These are phyloP conservation scores for Orbilia oligospora DNA, from an alignment of 2,329 filamentous ascomycete genomes.

Conservation along the genomic window DNA sequence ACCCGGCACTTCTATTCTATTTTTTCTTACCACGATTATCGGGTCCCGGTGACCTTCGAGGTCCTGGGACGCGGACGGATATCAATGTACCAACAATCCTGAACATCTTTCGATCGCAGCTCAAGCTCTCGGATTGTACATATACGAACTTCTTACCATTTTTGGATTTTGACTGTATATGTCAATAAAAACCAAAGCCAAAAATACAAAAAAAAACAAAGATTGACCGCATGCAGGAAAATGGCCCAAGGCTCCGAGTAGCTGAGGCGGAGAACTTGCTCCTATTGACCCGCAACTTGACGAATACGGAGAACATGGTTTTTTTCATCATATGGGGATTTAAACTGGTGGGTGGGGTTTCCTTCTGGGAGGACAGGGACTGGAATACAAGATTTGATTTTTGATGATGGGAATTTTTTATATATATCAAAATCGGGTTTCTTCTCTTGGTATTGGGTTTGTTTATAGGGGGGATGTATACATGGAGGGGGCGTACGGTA, in stretches of 20 bases:
- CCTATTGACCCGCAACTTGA: background rate
- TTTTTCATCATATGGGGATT: background rate
- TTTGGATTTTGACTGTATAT: slow-evolving; percentile 11
- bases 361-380: background rate
- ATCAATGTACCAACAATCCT: slow-evolving; percentile 7
- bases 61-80: background rate
- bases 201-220: slow-evolving; percentile 11
- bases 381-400: slow-evolving; percentile 24
- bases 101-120: background rate
- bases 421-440: slow-evolving; percentile 15
- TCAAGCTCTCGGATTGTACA: slow-evolving; percentile 15
- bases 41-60: background rate
- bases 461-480: background rate
- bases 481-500: background rate
- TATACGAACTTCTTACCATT: background rate
- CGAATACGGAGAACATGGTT: background rate
- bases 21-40: background rate
- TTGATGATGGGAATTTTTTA: slow-evolving; percentile 7
- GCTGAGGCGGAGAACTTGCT: background rate
- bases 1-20: slow-evolving; percentile 5
- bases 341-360: background rate
- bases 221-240: too few relatives aligned
- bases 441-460: slow-evolving; percentile 16
- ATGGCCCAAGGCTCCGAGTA: background rate
- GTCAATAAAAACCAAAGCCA: background rate